Percentiles rank a stretch among this genome's conserved stretches.
These are phyloP conservation scores for Fomitopsis schrenkii DNA, from an alignment of 1,284 basidiomycete species.

Conservation along the genomic window DNA sequence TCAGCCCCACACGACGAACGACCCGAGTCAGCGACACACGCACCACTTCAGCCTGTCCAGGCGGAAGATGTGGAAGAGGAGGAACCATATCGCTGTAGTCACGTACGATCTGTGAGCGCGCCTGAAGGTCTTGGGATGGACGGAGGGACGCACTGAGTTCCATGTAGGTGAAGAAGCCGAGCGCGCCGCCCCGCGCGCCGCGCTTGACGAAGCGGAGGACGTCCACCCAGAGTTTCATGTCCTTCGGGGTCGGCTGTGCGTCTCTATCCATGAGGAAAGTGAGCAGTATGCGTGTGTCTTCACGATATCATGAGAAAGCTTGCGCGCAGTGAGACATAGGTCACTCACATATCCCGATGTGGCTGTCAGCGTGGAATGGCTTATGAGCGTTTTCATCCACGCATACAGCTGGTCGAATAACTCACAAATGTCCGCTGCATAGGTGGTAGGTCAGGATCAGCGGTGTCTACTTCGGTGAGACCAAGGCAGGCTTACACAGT, in stretches of 20 bases:
- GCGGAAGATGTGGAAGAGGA: conserved; percentile 44
- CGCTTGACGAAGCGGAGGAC: conserved; percentile 55
- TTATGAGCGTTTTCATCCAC: background rate
- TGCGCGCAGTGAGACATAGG: background rate
- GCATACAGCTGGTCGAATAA: background rate
- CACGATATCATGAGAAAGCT: background rate
- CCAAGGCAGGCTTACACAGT: conserved; percentile 25
- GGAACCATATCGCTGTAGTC: conserved; percentile 41
- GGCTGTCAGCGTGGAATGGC: conserved; percentile 26
- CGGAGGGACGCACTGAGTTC: conserved; percentile 42
- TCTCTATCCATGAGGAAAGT: conserved; percentile 52
- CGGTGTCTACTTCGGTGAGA: background rate
- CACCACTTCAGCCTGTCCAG: conserved; percentile 42
- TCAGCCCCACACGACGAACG: background rate
- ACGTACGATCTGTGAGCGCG: background rate
- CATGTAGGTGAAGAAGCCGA: conserved; percentile 64
- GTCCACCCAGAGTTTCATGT: conserved; percentile 68
- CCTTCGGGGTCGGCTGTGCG: conserved; percentile 46
- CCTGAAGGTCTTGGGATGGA: background rate
- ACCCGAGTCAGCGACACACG: conserved; percentile 8
- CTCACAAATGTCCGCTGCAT: conserved; percentile 38
- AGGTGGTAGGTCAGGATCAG: background rate
- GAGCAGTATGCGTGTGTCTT: conserved; percentile 54
- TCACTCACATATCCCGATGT: conserved; percentile 46
- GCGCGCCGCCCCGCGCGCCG: conserved; percentile 47